These are phyloP conservation scores for Colletotrichum sp. DNA, from an alignment of 2,329 filamentous ascomycete genomes.

Conservation along the genomic window DNA sequence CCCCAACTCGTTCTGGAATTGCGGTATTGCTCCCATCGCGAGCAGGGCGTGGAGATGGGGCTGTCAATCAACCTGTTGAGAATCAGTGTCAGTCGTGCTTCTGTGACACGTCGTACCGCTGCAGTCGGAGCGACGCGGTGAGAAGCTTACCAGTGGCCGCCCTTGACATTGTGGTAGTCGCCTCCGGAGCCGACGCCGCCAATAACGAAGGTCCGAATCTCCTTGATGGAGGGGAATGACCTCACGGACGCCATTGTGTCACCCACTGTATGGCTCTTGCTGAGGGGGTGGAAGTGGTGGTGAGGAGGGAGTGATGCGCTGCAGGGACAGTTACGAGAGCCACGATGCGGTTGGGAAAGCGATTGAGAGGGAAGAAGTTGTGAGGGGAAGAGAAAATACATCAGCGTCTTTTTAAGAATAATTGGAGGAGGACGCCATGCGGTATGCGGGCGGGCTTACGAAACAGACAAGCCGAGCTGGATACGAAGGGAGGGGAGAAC, in stretches of 20 bases:
- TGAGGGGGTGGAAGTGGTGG: not conserved
- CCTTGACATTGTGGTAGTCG: slow-evolving; percentile 92
- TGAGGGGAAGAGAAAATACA: not conserved
- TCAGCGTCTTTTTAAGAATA: slow-evolving; percentile 3
- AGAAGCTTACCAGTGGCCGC: slow-evolving; percentile 65
- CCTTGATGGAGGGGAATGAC: slow-evolving; percentile 77
- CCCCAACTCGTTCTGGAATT: slow-evolving; percentile 91
- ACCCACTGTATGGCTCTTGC: not conserved
- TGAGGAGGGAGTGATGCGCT: not conserved
- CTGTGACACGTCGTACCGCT: not conserved
- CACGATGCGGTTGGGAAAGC: not conserved
- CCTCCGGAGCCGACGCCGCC: slow-evolving; percentile 66
- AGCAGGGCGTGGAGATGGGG: slow-evolving; percentile 92
- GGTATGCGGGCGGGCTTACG: not conserved
- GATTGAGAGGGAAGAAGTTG: not conserved
- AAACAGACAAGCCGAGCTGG: slow-evolving; percentile 5
- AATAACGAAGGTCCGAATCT: slow-evolving; percentile 75
- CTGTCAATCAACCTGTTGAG: slow-evolving; percentile 82
- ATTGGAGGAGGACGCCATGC: not conserved
- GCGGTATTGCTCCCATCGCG: slow-evolving; percentile 86
- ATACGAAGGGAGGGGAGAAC: not conserved
- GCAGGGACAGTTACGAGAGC: not conserved
- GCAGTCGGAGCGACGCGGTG: not conserved
- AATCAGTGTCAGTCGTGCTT: slow-evolving; percentile 40
- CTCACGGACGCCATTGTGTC: slow-evolving; percentile 52